These are phyloP conservation scores for Crithidia brevicula DNA, from an alignment of 208 protist genomes.

Conservation along the genomic window DNA sequence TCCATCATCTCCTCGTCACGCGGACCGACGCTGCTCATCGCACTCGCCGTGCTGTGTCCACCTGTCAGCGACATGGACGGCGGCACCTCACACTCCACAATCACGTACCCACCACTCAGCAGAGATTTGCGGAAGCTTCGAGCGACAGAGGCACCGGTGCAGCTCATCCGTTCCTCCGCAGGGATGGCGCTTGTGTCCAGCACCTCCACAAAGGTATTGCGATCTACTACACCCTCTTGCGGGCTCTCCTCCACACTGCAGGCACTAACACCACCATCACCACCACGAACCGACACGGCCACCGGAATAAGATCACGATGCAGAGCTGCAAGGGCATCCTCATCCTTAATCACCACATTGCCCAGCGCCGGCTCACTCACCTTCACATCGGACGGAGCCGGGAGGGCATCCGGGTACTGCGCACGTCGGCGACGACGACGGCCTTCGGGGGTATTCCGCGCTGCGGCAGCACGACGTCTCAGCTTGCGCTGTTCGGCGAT, in stretches of 20 bases:
- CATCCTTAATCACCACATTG: slow-evolving; percentile 19
- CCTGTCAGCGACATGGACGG: background rate
- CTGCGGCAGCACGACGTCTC: background rate
- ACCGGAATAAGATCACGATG: slow-evolving; percentile 1
- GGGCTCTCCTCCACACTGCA: no score
- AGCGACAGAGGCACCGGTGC: background rate
- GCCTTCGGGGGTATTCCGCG: background rate
- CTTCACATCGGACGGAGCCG: background rate
- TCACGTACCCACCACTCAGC: slow-evolving; percentile 1
- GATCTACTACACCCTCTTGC: background rate
- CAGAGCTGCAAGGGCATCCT: background rate
- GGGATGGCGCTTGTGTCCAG: background rate
- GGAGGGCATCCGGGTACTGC: background rate
- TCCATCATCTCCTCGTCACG: slow-evolving; percentile 5
- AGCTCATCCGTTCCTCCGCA: background rate
- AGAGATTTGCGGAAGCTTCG: background rate
- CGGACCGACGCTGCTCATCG: background rate
- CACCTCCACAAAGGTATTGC: background rate
- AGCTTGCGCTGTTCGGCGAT: background rate
- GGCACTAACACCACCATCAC: no score
- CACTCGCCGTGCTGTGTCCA: background rate
- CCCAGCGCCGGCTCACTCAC: slow-evolving; percentile 1
- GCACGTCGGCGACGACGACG: background rate
- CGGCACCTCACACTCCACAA: slow-evolving; percentile 11
- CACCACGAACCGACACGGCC: background rate